These are phyloP conservation scores for Rhodamnia rubescens DNA, from an alignment of 345 rosid species.

Conservation along the genomic window DNA sequence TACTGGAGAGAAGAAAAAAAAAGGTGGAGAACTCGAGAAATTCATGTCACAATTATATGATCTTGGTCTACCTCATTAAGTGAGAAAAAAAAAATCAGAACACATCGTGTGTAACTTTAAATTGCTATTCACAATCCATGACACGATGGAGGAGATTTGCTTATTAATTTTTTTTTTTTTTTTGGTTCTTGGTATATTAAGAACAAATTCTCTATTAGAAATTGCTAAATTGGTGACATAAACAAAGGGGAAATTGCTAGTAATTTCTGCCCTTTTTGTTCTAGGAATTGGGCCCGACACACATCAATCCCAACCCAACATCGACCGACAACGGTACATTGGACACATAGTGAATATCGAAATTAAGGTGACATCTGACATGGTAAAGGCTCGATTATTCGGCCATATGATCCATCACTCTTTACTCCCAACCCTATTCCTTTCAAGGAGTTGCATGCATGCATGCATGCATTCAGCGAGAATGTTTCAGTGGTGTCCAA, in stretches of 20 bases:
- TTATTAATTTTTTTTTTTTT: not conserved
- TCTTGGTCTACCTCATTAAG: not conserved
- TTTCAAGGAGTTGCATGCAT: not conserved
- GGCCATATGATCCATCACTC: not conserved
- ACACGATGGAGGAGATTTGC: not conserved
- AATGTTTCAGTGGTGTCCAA: not conserved
- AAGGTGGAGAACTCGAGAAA: not conserved
- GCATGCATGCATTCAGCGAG: not conserved
- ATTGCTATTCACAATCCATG: not conserved
- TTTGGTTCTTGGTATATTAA: not conserved
- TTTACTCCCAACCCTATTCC: not conserved
- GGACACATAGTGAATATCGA: not conserved
- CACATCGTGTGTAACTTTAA: not conserved
- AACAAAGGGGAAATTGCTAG: not conserved
- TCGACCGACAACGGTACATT: not conserved
- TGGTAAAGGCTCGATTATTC: not conserved
- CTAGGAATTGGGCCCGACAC: not conserved
- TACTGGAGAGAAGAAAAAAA: too few species aligned
- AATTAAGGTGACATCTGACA: not conserved
- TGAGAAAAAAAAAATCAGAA: not conserved
- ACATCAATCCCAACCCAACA: not conserved
- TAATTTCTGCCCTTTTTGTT: not conserved
- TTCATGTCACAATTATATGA: not conserved
- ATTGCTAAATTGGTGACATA: not conserved
- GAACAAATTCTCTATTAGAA: not conserved